A percentile compares a stretch with the other conserved stretches of the same genome.
Conservation (phyloP, 257 asterid species). For the Craterostigma plantagineum region DNA sequence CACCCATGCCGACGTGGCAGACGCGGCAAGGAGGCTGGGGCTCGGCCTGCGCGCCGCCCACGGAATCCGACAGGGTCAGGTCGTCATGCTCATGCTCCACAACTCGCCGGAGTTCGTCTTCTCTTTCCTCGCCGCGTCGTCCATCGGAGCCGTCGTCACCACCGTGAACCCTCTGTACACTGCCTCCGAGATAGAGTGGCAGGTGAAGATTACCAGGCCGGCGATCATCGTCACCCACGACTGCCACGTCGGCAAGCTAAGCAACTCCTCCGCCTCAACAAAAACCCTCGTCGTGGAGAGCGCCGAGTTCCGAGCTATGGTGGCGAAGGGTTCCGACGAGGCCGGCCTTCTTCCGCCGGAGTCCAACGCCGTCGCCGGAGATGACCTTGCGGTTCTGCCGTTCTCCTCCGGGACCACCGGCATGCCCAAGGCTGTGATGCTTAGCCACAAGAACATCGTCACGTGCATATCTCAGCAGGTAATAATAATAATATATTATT, state of each 20-base stretch:
- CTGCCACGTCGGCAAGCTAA: conserved; percentile 18
- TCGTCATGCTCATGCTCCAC: conserved; percentile 37
- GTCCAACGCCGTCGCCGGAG: conserved; percentile 14
- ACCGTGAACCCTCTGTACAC: conserved; percentile 34
- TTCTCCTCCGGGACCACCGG: conserved; percentile 59
- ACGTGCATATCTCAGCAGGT: conserved; percentile 24
- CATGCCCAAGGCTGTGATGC: conserved; percentile 42
- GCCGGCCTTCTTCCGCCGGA: conserved; percentile 4
- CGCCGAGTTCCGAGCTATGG: not conserved
- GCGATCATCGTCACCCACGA: conserved; percentile 34
- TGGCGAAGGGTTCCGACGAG: conserved; percentile 18
- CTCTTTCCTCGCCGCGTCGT: conserved; percentile 28
- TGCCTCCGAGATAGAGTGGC: conserved; percentile 19
- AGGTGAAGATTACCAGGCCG: conserved; percentile 19
- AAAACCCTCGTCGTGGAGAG: conserved; percentile 12
- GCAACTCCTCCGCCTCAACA: conserved; percentile 2
- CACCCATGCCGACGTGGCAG: conserved; percentile 27
- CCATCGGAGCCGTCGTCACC: conserved; percentile 28
- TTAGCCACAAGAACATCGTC: conserved; percentile 34
- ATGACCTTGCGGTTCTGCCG: conserved; percentile 31
- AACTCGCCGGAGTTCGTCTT: conserved; percentile 38
- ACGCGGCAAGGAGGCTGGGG: conserved; percentile 27
- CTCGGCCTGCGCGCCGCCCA: conserved; percentile 19
- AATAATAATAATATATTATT: too few relatives aligned
- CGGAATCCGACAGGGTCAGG: conserved; percentile 28